Percentiles rank a stretch among this genome's conserved stretches.
phyloP scores from a whole-genome alignment of 768 basidiomycete species.

The Lactarius indigo region DNA sequence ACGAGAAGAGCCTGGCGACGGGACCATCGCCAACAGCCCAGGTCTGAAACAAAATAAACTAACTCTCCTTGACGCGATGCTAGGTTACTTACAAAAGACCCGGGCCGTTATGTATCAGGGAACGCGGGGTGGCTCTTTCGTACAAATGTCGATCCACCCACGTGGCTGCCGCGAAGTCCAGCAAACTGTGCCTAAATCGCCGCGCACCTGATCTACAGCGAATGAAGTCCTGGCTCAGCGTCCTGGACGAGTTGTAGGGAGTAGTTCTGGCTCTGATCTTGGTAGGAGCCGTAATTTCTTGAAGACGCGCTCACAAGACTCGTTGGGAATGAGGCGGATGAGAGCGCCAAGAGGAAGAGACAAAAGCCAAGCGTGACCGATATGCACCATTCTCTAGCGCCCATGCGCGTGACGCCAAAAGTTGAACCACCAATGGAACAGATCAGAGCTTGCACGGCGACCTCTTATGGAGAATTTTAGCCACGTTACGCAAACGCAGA shows the following conservation, averaged over 20 bases:
- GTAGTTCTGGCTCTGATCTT: constrained; percentile 45
- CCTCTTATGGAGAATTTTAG: constrained; percentile 49
- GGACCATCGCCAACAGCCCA: constrained; percentile 61
- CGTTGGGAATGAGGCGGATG: constrained; percentile 78
- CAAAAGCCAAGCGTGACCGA: constrained; percentile 80
- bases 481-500: constrained; percentile 1
- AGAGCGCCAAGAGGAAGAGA: constrained; percentile 85
- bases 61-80: constrained; percentile 15
- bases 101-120: constrained; percentile 44
- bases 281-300: constrained; percentile 58
- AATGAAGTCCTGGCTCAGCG: constrained; percentile 59
- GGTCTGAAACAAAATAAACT: constrained; percentile 36
- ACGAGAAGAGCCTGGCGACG: constrained; percentile 53
- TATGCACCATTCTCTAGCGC: constrained; percentile 89
- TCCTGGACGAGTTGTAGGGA: constrained; percentile 65
- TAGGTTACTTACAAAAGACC: constrained; percentile 44
- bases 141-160: constrained; percentile 82
- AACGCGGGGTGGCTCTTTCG: constrained; percentile 66
- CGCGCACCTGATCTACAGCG: constrained; percentile 77
- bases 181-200: constrained; percentile 80
- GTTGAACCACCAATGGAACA: constrained; percentile 89
- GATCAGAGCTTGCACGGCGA: constrained; percentile 81
- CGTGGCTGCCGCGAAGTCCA: constrained; percentile 79
- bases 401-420: constrained; percentile 80
- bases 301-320: constrained; percentile 65